These are phyloP conservation scores for Zygosaccharomyces pseudorouxii DNA, from an alignment of 805 yeast genomes.

Conservation along the genomic window DNA sequence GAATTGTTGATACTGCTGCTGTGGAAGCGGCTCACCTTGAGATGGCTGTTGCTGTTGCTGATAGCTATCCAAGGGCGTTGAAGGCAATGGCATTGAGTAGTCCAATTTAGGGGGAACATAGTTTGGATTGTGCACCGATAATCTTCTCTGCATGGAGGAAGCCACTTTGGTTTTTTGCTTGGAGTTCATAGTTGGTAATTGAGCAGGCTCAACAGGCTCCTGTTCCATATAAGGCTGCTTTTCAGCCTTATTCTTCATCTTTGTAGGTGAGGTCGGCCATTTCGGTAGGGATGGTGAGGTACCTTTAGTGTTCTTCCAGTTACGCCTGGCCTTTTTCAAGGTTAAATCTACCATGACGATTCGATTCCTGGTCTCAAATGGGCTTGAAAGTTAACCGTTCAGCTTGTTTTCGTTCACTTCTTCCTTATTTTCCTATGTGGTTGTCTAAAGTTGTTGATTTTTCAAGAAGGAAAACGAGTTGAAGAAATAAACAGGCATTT, in stretches of 20 bases:
- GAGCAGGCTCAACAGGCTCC: constrained; percentile 13
- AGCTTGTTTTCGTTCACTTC: not conserved
- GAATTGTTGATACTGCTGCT: not conserved
- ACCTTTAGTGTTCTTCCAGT: constrained; percentile 24
- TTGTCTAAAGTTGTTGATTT: not conserved
- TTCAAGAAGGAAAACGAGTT: not conserved
- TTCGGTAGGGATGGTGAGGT: constrained; percentile 16
- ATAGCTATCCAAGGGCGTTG: constrained; percentile 4
- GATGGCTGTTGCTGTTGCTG: not conserved
- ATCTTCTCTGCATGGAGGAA: constrained; percentile 41
- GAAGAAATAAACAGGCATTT: constrained; percentile 1
- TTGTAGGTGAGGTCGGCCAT: constrained; percentile 15
- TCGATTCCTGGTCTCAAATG: not conserved
- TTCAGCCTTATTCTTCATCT: constrained; percentile 12
- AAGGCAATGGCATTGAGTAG: constrained; percentile 30
- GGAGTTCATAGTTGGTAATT: constrained; percentile 35
- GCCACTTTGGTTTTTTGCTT: constrained; percentile 39
- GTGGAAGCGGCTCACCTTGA: not conserved
- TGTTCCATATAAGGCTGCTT: constrained; percentile 20
- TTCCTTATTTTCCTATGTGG: not conserved
- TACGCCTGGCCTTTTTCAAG: constrained; percentile 31
- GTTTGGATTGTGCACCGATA: constrained; percentile 39
- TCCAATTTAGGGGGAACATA: constrained; percentile 31
- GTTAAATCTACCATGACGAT: constrained; percentile 34
- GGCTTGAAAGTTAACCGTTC: not conserved